Evolutionary conservation across 2,329 filamentous ascomycete species (phyloP).

Genomic region (Colletotrichum eleusines): DNA sequence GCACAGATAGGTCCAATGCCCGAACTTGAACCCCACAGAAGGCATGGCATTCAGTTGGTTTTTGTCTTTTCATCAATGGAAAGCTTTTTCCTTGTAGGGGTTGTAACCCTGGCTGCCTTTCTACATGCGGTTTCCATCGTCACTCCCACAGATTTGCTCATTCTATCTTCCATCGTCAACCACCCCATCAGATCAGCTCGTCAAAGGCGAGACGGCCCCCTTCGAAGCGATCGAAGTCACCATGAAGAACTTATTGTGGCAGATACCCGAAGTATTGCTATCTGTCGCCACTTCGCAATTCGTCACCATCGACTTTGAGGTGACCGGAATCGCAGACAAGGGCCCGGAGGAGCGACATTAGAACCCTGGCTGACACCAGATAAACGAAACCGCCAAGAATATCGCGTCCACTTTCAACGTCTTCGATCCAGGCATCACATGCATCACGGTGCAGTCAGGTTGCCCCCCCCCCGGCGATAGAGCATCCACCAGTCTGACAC

Average conservation of each 20-base stretch:
- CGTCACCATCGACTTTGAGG: conserved; percentile 54
- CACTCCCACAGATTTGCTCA: no score
- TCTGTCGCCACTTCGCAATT: conserved; percentile 48
- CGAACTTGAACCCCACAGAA: not conserved
- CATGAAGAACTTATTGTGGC: conserved; percentile 41
- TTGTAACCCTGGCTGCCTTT: not conserved
- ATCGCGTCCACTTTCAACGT: conserved; percentile 50
- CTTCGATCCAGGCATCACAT: conserved; percentile 54
- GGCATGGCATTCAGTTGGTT: not conserved
- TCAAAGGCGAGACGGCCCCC: not conserved
- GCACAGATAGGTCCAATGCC: not conserved
- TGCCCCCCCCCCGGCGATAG: not conserved
- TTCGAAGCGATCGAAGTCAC: conserved; percentile 41
- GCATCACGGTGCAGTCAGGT: conserved; percentile 41
- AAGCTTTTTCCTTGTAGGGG: not conserved
- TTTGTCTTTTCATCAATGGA: not conserved
- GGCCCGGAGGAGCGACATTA: conserved; percentile 18
- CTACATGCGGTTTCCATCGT: not conserved
- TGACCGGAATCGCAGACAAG: conserved; percentile 44
- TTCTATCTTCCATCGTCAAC: not conserved
- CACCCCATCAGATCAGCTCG: no score
- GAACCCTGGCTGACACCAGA: no score
- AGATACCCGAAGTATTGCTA: conserved; percentile 48
- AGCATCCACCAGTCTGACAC: not conserved
- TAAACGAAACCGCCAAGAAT: conserved; percentile 18